These are phyloP conservation scores for Cystofilobasidium macerans DNA, from an alignment of 768 basidiomycete genomes.

Conservation along the genomic window DNA sequence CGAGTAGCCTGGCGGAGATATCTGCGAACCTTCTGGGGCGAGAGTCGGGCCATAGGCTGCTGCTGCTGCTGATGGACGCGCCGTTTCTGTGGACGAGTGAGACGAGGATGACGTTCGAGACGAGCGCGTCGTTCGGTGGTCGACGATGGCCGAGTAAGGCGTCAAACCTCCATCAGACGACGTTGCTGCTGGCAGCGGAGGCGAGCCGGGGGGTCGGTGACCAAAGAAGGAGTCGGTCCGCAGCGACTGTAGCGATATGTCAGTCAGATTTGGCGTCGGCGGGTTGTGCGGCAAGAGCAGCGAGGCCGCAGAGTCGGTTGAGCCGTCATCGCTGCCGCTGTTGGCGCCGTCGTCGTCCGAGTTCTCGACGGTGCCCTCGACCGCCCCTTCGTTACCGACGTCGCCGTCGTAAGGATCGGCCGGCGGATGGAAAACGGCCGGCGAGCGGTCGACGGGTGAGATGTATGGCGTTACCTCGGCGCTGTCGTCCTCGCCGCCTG, in stretches of 20 bases:
- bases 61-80: not conserved
- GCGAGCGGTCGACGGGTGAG: conserved; percentile 20
- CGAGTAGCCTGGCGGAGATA: conserved; percentile 20
- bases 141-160: not conserved
- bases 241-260: conserved; percentile 41
- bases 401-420: not conserved
- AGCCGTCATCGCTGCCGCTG: too few relatives aligned
- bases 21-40: too few relatives aligned
- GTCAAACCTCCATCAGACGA: not conserved
- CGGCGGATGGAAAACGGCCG: conserved; percentile 5
- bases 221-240: conserved; percentile 33
- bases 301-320: too few relatives aligned
- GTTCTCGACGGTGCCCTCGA: not conserved
- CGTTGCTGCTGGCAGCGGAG: not conserved
- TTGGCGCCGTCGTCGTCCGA: not conserved
- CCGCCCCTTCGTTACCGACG: conserved; percentile 21
- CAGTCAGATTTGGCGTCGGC: conserved; percentile 42
- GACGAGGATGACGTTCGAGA: not conserved
- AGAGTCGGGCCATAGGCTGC: too few relatives aligned
- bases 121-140: conserved; percentile 7
- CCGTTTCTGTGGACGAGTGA: not conserved
- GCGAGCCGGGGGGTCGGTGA: conserved; percentile 25
- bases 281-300: conserved; percentile 38
- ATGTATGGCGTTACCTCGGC: not conserved
- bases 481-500: conserved; percentile 11